These are phyloP conservation scores for Soucietia sequanensis DNA, from an alignment of 805 yeast genomes.

Conservation along the genomic window DNA sequence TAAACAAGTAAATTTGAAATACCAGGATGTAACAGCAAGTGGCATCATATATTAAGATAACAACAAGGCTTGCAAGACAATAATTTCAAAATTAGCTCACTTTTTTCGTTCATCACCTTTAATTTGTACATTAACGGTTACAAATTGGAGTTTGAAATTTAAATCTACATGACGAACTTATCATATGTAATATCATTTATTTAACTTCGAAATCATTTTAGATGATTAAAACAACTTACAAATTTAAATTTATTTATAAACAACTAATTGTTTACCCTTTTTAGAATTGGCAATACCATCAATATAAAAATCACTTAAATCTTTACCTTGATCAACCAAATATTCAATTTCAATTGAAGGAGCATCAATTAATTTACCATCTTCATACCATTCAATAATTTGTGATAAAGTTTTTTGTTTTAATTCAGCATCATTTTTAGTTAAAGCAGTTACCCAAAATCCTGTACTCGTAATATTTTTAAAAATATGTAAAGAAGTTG, in stretches of 20 bases:
- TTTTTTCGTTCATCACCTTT: too few species aligned
- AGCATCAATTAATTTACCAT: slow-evolving; percentile 36
- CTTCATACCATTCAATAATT: slow-evolving; percentile 42
- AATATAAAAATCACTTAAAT: slow-evolving; percentile 27
- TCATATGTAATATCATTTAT: background rate
- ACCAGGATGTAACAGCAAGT: too few species aligned
- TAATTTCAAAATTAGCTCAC: too few species aligned
- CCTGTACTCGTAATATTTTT: slow-evolving; percentile 85
- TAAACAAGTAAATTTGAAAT: too few species aligned
- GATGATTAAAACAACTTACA: too few species aligned
- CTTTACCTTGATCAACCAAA: slow-evolving; percentile 14
- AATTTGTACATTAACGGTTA: too few species aligned
- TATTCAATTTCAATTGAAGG: slow-evolving; percentile 30
- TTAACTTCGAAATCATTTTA: too few species aligned
- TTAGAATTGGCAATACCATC: slow-evolving; percentile 33
- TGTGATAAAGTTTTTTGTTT: slow-evolving; percentile 34
- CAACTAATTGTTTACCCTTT: slow-evolving; percentile 39
- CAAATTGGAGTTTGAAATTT: too few species aligned
- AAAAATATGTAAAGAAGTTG: slow-evolving; percentile 86
- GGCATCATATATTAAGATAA: too few species aligned
- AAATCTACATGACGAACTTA: background rate
- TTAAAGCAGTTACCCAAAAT: slow-evolving; percentile 79
- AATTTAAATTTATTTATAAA: slow-evolving; percentile 10
- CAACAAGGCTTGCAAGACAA: too few species aligned
- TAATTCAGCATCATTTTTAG: slow-evolving; percentile 34